Percentiles rank a stretch among this genome's conserved stretches.
These are phyloP conservation scores for Vigna radiata DNA, from an alignment of 306 rosid species.

Conservation along the genomic window DNA sequence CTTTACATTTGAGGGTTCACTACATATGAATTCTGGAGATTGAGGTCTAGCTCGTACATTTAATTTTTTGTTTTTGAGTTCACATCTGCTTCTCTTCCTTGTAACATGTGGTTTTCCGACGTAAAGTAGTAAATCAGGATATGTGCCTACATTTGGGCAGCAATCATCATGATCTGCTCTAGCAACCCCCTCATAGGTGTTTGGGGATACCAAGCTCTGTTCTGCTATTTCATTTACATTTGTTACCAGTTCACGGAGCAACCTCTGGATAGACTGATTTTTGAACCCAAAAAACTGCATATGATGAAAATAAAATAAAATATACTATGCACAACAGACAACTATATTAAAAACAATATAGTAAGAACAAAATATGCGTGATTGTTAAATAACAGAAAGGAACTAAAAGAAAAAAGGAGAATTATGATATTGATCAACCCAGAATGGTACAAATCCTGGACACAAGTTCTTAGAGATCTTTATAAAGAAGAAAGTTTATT, in stretches of 20 bases:
- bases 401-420: not conserved
- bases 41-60: constrained; percentile 44
- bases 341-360: constrained; percentile 10
- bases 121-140: constrained; percentile 51
- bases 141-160: constrained; percentile 44
- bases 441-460: constrained; percentile 23
- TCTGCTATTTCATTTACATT: constrained; percentile 66
- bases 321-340: constrained; percentile 34
- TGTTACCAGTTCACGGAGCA: constrained; percentile 78
- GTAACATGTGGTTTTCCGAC: constrained; percentile 45
- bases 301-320: constrained; percentile 37
- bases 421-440: constrained; percentile 35
- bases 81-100: constrained; percentile 71
- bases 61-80: constrained; percentile 46
- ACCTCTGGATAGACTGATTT: constrained; percentile 73
- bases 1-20: constrained; percentile 47
- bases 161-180: constrained; percentile 43
- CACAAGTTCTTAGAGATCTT: not conserved
- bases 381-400: constrained; percentile 3
- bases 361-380: not conserved
- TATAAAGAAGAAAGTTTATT: constrained; percentile 23
- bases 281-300: constrained; percentile 91
- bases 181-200: constrained; percentile 47
- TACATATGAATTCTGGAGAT: constrained; percentile 47
- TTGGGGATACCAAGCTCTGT: constrained; percentile 49